Evolutionary conservation across 2,329 filamentous ascomycete species (phyloP).

Genomic region (Colletotrichum sublineola): DNA sequence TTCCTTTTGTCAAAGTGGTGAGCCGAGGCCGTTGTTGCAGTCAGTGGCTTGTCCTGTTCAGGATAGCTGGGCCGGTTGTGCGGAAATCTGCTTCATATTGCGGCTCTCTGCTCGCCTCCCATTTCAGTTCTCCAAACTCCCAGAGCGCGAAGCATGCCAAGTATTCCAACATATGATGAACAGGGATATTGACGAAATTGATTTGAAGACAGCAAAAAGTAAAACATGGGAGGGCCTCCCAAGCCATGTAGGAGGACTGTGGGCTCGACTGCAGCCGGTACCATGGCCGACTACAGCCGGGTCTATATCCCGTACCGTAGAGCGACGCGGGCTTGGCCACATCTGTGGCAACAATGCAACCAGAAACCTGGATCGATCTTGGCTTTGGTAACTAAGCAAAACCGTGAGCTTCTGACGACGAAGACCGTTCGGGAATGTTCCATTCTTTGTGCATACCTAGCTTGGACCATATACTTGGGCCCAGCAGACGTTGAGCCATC

Average conservation of each 20-base stretch:
- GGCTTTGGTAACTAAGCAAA: neutral
- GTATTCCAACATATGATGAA: neutral
- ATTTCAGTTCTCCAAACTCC: neutral
- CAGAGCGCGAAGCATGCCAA: neutral
- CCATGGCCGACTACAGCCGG: conserved; percentile 6
- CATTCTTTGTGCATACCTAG: neutral
- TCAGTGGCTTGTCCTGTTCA: conserved; percentile 1
- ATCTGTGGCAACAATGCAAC: neutral
- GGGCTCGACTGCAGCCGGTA: conserved; percentile 16
- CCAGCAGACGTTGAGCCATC: neutral
- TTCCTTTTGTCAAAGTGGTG: conserved; percentile 8
- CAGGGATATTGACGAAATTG: neutral
- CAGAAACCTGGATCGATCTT: neutral
- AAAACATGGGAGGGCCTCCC: conserved; percentile 2
- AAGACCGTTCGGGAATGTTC: neutral
- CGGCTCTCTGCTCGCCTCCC: neutral
- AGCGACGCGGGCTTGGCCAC: conserved; percentile 2
- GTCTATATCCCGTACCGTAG: conserved; percentile 1
- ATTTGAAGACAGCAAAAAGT: neutral
- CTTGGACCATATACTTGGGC: neutral
- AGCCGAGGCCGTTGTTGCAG: conserved; percentile 16
- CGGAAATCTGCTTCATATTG: conserved; percentile 3
- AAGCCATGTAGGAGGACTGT: neutral
- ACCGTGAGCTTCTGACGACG: neutral
- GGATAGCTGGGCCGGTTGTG: neutral